Conservation (phyloP, 2,329 filamentous ascomycete species). For the Penicillium hesseltinei region DNA sequence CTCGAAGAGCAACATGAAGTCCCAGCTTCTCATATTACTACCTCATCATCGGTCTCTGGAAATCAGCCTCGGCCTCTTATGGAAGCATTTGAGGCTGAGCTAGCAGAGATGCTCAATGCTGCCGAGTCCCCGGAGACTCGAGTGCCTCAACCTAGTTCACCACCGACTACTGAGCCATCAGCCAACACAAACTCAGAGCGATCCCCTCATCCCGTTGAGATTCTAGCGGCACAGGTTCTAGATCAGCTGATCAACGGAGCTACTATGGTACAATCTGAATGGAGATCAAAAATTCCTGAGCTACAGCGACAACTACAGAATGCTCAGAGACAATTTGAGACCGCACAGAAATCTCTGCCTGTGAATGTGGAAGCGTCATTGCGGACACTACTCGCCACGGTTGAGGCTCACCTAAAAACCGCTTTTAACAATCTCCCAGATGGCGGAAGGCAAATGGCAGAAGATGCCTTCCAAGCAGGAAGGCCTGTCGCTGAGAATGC, state of each 20-base stretch:
- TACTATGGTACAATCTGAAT: conserved; percentile 37
- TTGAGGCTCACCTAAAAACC: conserved; percentile 40
- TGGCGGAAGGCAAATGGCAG: conserved; percentile 36
- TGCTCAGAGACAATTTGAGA: conserved; percentile 34
- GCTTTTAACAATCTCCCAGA: conserved; percentile 40
- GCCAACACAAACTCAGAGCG: conserved; percentile 11
- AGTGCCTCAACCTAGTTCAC: conserved; percentile 11
- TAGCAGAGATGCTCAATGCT: conserved; percentile 36
- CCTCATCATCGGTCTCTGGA: conserved; percentile 10
- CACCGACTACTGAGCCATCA: conserved; percentile 12
- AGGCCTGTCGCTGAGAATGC: conserved; percentile 38
- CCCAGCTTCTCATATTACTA: conserved; percentile 9
- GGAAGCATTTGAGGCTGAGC: conserved; percentile 41
- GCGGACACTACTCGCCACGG: conserved; percentile 33
- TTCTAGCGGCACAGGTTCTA: conserved; percentile 34
- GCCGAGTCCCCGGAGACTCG: conserved; percentile 12
- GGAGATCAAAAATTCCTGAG: conserved; percentile 38
- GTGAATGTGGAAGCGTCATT: conserved; percentile 38
- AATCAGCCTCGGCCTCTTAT: conserved; percentile 34
- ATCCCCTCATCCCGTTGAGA: conserved; percentile 27
- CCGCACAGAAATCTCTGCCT: conserved; percentile 37
- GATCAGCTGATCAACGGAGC: conserved; percentile 36
- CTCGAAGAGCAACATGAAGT: conserved; percentile 7
- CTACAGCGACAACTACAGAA: conserved; percentile 38
- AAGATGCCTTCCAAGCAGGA: conserved; percentile 38